Conservation (phyloP, 1,284 basidiomycete genomes). For the Ceratorhiza oryzae-sativae region DNA sequence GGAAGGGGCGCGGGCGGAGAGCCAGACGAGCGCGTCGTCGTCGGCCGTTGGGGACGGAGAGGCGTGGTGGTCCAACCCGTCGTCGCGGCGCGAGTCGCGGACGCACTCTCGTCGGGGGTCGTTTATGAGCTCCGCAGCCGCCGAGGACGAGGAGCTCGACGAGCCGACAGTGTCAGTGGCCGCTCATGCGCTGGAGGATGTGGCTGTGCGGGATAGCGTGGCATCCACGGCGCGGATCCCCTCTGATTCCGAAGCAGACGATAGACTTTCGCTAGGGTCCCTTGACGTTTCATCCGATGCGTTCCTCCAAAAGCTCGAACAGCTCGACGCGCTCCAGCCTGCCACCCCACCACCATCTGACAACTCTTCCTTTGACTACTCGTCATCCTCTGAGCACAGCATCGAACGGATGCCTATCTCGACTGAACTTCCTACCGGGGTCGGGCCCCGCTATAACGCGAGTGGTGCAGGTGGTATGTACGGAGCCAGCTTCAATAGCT, state of each 20-base stretch:
- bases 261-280: slow-evolving; percentile 14
- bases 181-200: neutral
- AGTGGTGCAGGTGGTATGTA: slow-evolving; percentile 9
- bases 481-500: neutral
- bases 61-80: slow-evolving; percentile 34
- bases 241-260: neutral
- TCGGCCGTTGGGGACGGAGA: neutral
- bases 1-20: slow-evolving; percentile 6
- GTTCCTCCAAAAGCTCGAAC: slow-evolving; percentile 32
- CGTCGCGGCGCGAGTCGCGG: neutral
- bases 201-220: slow-evolving; percentile 16
- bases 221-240: slow-evolving; percentile 9
- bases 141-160: slow-evolving; percentile 14
- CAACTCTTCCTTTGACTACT: slow-evolving; percentile 7
- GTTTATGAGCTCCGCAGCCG: slow-evolving; percentile 5
- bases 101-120: slow-evolving; percentile 16
- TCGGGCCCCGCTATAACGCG: neutral
- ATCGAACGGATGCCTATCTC: neutral
- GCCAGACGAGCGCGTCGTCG: neutral
- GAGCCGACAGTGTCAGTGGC: slow-evolving; percentile 18
- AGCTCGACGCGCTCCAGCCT: neutral
- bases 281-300: slow-evolving; percentile 31
- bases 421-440: neutral
- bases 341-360: slow-evolving; percentile 24
- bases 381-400: neutral